phyloP scores from a whole-genome alignment of 306 rosid genomes.

The Ormosia semicastrata region DNA sequence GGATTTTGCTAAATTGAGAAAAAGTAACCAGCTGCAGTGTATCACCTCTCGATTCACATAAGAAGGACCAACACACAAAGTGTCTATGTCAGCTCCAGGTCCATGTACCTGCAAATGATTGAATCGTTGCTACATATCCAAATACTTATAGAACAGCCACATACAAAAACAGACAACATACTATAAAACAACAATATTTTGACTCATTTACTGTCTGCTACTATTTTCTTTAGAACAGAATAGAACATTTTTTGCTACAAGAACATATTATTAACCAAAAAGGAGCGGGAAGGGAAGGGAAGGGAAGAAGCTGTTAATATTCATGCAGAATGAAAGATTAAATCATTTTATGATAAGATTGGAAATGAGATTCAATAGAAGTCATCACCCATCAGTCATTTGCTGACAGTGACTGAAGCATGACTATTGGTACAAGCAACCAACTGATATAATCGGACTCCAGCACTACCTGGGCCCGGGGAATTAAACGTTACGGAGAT shows the following conservation, averaged over 20 bases:
- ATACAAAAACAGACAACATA: not conserved
- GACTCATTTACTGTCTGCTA: not conserved
- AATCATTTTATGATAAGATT: not conserved
- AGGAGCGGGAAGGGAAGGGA: not conserved
- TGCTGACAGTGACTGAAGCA: slow-evolving; percentile 20
- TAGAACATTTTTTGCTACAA: not conserved
- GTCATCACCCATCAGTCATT: not conserved
- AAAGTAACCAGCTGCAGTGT: slow-evolving; percentile 14
- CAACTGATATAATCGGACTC: not conserved
- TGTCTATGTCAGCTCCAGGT: slow-evolving; percentile 84
- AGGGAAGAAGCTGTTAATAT: not conserved
- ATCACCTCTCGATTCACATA: slow-evolving; percentile 85
- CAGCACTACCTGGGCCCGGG: not conserved
- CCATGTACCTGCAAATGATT: slow-evolving; percentile 78
- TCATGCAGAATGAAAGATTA: not conserved
- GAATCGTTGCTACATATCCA: slow-evolving; percentile 9
- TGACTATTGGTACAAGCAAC: slow-evolving; percentile 7
- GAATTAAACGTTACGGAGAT: not conserved
- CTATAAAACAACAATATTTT: slow-evolving; percentile 1
- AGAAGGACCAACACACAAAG: slow-evolving; percentile 89
- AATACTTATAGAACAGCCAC: slow-evolving; percentile 13
- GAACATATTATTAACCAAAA: slow-evolving; percentile 6
- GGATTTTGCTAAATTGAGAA: slow-evolving; percentile 13
- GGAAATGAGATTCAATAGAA: not conserved
- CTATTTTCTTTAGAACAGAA: not conserved